Evolutionary conservation across 2,329 filamentous ascomycete genomes (phyloP).

Genomic region (Apiospora pterosperma): DNA sequence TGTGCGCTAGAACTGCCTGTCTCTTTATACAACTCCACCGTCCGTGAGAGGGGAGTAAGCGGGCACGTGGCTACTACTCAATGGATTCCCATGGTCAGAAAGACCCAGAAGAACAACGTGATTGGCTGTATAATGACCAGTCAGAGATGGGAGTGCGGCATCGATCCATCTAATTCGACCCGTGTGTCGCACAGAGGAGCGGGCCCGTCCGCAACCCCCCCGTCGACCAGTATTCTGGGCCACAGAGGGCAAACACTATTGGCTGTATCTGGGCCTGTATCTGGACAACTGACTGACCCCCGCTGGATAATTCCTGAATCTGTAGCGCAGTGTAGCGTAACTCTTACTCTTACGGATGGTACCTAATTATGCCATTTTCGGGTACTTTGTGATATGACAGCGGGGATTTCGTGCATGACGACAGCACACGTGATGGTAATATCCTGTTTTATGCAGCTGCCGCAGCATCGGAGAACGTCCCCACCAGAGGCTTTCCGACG

Average conservation of each 20-base stretch:
- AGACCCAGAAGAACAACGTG: constrained; percentile 10
- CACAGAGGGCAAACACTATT: neutral
- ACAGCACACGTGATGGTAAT: neutral
- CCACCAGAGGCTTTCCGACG: constrained; percentile 46
- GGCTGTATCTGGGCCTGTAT: neutral
- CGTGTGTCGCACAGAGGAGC: constrained; percentile 15
- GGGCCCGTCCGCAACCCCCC: constrained; percentile 1
- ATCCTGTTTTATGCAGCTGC: constrained; percentile 28
- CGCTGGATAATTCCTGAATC: neutral
- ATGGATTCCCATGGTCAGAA: constrained; percentile 13
- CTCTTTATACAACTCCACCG: constrained; percentile 16
- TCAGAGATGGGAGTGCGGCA: constrained; percentile 12
- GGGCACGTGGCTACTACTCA: constrained; percentile 18
- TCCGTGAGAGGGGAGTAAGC: constrained; percentile 9
- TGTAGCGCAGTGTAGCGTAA: neutral
- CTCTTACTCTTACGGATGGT: neutral
- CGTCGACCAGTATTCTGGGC: neutral
- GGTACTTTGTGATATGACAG: neutral
- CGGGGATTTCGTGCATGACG: neutral
- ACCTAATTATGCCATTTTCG: neutral
- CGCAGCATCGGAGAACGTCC: constrained; percentile 59
- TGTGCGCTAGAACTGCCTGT: constrained; percentile 14
- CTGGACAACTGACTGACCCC: neutral
- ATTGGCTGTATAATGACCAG: constrained; percentile 15
- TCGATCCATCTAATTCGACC: constrained; percentile 12